Evolutionary conservation across 805 yeast genomes (phyloP).

Genomic region (Yarrowia sp.): DNA sequence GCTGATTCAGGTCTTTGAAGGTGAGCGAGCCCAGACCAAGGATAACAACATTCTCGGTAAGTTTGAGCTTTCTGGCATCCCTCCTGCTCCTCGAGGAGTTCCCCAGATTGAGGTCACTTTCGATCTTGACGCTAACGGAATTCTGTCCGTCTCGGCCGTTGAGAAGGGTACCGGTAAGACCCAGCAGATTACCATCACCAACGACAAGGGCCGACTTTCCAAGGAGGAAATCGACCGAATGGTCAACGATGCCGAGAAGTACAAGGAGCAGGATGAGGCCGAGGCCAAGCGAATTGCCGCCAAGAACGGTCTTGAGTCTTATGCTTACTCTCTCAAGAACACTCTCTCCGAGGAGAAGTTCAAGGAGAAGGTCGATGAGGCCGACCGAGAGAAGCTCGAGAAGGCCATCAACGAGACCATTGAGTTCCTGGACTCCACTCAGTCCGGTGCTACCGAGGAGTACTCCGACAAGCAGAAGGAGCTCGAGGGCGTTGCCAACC

Average conservation of each 20-base stretch:
- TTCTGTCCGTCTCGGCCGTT: conserved; percentile 90
- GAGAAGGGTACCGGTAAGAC: conserved; percentile 99
- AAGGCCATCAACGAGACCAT: conserved; percentile 20
- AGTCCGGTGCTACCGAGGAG: conserved; percentile 3
- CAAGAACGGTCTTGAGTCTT: conserved; percentile 93
- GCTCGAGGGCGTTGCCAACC: conserved; percentile 15
- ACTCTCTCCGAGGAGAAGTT: conserved; percentile 41
- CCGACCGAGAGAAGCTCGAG: conserved; percentile 12
- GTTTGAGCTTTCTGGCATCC: conserved; percentile 93
- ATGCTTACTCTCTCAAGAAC: conserved; percentile 88
- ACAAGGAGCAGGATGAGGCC: conserved; percentile 92
- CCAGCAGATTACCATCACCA: conserved; percentile 64
- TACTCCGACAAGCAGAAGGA: conserved; percentile 21
- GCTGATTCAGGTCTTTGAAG: conserved; percentile 11
- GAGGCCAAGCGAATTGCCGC: conserved; percentile 90
- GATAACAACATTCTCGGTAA: conserved; percentile 96
- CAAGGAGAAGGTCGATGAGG: conserved; percentile 17
- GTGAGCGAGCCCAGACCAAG: conserved; percentile 20
- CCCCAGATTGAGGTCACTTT: conserved; percentile 15
- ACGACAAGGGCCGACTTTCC: conserved; percentile 18
- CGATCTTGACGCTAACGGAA: conserved; percentile 76
- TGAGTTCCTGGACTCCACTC: conserved; percentile 15
- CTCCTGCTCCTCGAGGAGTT: conserved; percentile 94
- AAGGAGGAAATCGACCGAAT: conserved; percentile 60
- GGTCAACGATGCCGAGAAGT: conserved; percentile 97